Percentiles rank a stretch among this genome's conserved stretches.
phyloP scores from a whole-genome alignment of 441 rosid genomes.

The Populus hybrid region DNA sequence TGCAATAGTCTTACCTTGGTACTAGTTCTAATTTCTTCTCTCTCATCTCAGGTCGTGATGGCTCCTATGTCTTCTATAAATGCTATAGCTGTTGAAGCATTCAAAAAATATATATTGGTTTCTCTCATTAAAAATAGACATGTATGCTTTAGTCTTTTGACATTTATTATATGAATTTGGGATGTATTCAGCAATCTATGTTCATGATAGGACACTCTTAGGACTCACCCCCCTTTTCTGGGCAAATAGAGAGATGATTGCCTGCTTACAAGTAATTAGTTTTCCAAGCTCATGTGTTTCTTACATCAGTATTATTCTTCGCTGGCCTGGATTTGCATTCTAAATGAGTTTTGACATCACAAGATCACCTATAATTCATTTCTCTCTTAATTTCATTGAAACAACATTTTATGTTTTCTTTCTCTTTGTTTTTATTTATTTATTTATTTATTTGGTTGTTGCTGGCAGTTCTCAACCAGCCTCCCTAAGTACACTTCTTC shows the following conservation, averaged over 20 bases:
- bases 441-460: no score
- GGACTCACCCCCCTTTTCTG: no score
- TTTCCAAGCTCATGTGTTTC: neutral
- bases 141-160: no score
- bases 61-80: constrained; percentile 75
- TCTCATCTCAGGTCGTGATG: constrained; percentile 61
- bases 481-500: no score
- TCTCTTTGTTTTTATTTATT: neutral
- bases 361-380: no score
- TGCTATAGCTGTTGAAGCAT: constrained; percentile 88
- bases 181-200: no score
- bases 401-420: neutral
- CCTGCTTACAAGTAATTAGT: neutral
- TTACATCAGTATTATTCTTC: neutral
- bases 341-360: no score
- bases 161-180: no score
- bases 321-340: neutral
- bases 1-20: constrained; percentile 2
- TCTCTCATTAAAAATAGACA: constrained; percentile 53
- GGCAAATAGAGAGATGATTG: no score
- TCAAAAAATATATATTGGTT: constrained; percentile 82
- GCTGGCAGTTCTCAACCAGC: no score
- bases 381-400: no score
- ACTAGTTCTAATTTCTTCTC: neutral
- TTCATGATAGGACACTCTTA: no score